These are phyloP conservation scores for Colletotrichum liriopes DNA, from an alignment of 2,329 filamentous ascomycete species.

Conservation along the genomic window DNA sequence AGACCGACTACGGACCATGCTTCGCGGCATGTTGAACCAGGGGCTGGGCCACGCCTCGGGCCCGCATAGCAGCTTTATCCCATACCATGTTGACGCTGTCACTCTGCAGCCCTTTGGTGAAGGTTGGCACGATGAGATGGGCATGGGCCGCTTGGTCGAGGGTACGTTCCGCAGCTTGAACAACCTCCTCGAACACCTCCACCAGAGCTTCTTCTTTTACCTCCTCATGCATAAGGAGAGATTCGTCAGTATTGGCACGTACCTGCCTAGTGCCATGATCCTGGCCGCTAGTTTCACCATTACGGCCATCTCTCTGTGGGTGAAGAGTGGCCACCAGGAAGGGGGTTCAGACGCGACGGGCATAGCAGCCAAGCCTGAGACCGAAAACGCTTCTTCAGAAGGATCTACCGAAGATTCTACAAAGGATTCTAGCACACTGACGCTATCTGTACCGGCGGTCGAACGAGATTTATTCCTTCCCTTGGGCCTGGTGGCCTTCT, in stretches of 20 bases:
- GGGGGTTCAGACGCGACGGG: constrained; percentile 15
- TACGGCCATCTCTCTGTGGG: constrained; percentile 94
- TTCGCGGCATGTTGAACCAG: constrained; percentile 93
- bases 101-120: constrained; percentile 91
- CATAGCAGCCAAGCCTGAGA: constrained; percentile 20
- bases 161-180: constrained; percentile 94
- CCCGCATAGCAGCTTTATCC: constrained; percentile 95
- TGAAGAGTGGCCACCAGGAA: constrained; percentile 79
- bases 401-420: constrained; percentile 19
- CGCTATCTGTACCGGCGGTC: constrained; percentile 48
- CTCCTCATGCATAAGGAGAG: constrained; percentile 91
- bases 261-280: constrained; percentile 97
- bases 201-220: constrained; percentile 99
- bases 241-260: constrained; percentile 98
- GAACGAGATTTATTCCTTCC: constrained; percentile 82
- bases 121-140: constrained; percentile 99
- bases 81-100: constrained; percentile 96
- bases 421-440: neutral
- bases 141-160: constrained; percentile 89
- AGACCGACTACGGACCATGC: constrained; percentile 88
- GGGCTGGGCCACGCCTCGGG: constrained; percentile 91
- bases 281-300: constrained; percentile 96
- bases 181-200: constrained; percentile 95
- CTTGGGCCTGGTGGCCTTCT: constrained; percentile 78
- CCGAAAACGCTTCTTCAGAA: neutral